phyloP scores from a whole-genome alignment of 2,329 filamentous ascomycete species.

The Trichoderma guizhouense region DNA sequence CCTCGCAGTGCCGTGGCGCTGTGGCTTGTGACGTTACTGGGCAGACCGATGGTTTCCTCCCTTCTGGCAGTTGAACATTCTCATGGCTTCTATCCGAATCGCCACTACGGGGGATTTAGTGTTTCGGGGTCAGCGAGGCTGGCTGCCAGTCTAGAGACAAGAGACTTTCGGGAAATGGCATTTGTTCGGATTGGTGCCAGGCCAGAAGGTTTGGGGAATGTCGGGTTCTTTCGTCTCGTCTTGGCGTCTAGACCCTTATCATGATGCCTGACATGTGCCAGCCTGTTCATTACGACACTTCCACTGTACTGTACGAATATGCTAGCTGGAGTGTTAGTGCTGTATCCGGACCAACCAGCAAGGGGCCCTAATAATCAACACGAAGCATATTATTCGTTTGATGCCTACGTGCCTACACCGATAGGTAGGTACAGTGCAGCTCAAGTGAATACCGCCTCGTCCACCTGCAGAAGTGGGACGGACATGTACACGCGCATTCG shows the following conservation, averaged over 20 bases:
- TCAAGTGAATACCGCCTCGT: slow-evolving; percentile 10
- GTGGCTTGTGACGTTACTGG: slow-evolving; percentile 17
- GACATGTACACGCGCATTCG: neutral
- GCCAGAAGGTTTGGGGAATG: neutral
- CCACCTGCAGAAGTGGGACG: slow-evolving; percentile 3
- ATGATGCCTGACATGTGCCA: slow-evolving; percentile 14
- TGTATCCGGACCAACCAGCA: neutral
- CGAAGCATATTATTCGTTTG: neutral
- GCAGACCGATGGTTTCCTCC: slow-evolving; percentile 16
- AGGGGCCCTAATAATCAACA: neutral
- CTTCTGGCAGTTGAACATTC: neutral
- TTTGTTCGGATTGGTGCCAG: neutral
- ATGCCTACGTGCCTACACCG: neutral
- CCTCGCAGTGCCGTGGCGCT: slow-evolving; percentile 12
- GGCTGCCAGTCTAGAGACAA: neutral
- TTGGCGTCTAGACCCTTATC: neutral
- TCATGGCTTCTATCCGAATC: slow-evolving; percentile 4
- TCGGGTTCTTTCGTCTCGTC: neutral
- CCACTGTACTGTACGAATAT: neutral
- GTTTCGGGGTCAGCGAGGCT: slow-evolving; percentile 10
- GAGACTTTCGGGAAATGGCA: neutral
- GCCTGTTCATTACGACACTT: neutral
- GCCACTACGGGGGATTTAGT: slow-evolving; percentile 3
- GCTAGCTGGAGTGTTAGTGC: neutral
- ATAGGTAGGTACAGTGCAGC: neutral